A percentile compares a stretch with the other conserved stretches of the same genome.
Conservation (phyloP, 495 filamentous ascomycete species). For the Penicillium psychrofluorescens region DNA sequence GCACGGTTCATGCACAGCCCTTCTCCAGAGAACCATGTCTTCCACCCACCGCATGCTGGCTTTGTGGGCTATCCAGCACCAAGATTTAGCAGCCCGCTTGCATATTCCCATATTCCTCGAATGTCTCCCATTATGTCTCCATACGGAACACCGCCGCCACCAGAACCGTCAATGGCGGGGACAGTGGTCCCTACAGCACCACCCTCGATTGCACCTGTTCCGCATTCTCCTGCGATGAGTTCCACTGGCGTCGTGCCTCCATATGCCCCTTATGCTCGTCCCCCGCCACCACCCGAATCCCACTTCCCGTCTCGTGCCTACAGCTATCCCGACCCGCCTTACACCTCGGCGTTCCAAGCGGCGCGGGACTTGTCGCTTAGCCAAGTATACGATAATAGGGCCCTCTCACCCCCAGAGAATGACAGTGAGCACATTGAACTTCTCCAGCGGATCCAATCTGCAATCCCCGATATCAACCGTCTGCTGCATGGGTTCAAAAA, state of each 20-base stretch:
- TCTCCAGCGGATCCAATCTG: constrained; percentile 39
- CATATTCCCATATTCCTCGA: constrained; percentile 30
- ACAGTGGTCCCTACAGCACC: constrained; percentile 8
- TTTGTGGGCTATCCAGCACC: constrained; percentile 22
- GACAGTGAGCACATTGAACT: constrained; percentile 36
- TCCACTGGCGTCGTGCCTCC: constrained; percentile 26
- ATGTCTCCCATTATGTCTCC: constrained; percentile 35
- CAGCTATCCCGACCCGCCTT: constrained; percentile 20
- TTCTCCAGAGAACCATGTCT: constrained; percentile 13
- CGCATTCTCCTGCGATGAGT: constrained; percentile 34
- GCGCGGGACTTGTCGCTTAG: constrained; percentile 20
- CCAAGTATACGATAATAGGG: constrained; percentile 23
- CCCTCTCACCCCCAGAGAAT: constrained; percentile 23
- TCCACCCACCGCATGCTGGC: constrained; percentile 6
- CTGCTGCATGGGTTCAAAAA: constrained; percentile 40
- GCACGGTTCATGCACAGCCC: constrained; percentile 19
- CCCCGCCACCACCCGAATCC: constrained; percentile 8
- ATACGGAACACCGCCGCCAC: constrained; percentile 18
- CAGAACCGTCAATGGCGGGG: constrained; percentile 8
- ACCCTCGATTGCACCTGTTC: constrained; percentile 20
- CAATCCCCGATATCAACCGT: constrained; percentile 43
- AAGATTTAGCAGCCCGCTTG: constrained; percentile 34
- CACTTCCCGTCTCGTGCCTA: constrained; percentile 26
- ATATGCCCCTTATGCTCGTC: constrained; percentile 27
- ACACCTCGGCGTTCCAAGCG: constrained; percentile 25